phyloP scores from a whole-genome alignment of 345 rosid species.

The Gossypium arboreum region DNA sequence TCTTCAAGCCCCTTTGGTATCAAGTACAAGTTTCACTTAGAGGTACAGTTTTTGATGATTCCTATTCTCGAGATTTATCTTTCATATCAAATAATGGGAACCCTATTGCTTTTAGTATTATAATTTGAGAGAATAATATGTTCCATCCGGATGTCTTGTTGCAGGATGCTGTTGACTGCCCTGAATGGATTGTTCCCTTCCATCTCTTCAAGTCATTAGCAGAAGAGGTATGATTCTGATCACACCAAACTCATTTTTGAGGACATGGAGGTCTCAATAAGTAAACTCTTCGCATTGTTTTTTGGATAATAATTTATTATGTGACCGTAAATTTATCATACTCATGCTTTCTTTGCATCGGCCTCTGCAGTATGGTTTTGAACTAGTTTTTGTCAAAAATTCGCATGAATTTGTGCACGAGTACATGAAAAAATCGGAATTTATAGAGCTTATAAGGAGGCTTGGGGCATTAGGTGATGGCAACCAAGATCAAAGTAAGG shows the following conservation, averaged over 20 bases:
- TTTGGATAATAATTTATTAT: background rate
- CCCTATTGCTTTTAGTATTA: background rate
- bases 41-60: slow-evolving; percentile 44
- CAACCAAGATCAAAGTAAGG: slow-evolving; percentile 79
- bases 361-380: slow-evolving; percentile 70
- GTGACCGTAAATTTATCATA: background rate
- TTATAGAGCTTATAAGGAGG: slow-evolving; percentile 74
- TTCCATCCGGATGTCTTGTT: slow-evolving; percentile 16
- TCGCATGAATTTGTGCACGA: slow-evolving; percentile 87
- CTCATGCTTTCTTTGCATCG: background rate
- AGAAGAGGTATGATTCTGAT: slow-evolving; percentile 60
- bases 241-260: background rate
- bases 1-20: slow-evolving; percentile 79
- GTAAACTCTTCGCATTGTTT: background rate
- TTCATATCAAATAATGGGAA: background rate
- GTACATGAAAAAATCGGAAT: slow-evolving; percentile 67
- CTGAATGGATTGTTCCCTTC: slow-evolving; percentile 98
- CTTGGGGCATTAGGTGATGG: slow-evolving; percentile 97
- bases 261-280: background rate
- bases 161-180: slow-evolving; percentile 98
- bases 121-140: background rate
- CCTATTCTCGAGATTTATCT: background rate
- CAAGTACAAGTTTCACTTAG: slow-evolving; percentile 84
- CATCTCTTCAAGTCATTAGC: slow-evolving; percentile 84
- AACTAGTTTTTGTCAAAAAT: slow-evolving; percentile 85